Evolutionary conservation across 331 rosid species (phyloP), one percentile per base, ranked within the genome.

Genomic region (Erythrophleum ivorense): DNA sequence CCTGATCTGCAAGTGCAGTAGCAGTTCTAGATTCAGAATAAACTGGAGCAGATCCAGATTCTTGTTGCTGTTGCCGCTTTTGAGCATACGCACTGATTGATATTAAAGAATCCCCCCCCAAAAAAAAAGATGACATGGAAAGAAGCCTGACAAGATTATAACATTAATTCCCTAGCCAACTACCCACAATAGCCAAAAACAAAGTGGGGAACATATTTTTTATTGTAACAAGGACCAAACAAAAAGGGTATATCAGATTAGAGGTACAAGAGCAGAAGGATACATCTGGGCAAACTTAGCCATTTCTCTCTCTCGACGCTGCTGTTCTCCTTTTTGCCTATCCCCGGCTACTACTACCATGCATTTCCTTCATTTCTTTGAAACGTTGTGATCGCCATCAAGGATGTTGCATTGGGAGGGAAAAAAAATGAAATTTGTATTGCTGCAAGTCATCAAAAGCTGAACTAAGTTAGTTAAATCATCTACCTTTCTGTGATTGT

Each of bases 231-330:
- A 4, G 13, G n/a, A 34, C 19, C 46, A 64, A 64, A 34, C 70
- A 64, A 64, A 24, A 24, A 24, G 29, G 29, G 29, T 24, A 24
- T 24, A 24, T 24, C 29, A 24, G 71, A 64, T 34, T 64, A 64
- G 45, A 64, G 29, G 46, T 34, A 19, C 29, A 19, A 12, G 9
- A 41, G n/a, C 33, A 73, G 33, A 57, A 76, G 45, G 38, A 75
- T 94, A 95, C 98, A 95, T 88, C 78, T 91, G 97, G 84, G 97
- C 94, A 78, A 95, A 91, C 87, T 93, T 95, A 4, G 98, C 94
- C 90, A 93, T 85, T 85, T 95, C 98, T 81, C 79, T 93, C 85
- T 93, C 98, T 86, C 88, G 93, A 60, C 98, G 98, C 84, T n/a
- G 98, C 82, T 89, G 97, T 79, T 95, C 98, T 69, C 98, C 88